A percentile compares a stretch with the other conserved stretches of the same genome.
phyloP scores from a whole-genome alignment of 768 basidiomycete species.

The Leccinum disarticulatum region DNA sequence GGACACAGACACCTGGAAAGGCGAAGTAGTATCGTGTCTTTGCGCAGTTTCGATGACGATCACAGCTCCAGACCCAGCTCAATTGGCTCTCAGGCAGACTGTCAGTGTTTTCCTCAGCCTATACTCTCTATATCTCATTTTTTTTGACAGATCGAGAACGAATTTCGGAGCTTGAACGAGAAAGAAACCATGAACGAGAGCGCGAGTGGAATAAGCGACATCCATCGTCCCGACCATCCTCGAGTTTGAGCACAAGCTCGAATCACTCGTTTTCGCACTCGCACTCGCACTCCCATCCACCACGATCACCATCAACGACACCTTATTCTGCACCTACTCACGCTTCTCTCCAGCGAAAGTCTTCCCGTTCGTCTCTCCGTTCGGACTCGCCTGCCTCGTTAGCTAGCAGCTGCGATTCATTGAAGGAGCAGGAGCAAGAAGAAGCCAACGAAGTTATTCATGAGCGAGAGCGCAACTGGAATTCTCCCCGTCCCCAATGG shows the following conservation, averaged over 20 bases:
- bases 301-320: slow-evolving; percentile 41
- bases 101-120: slow-evolving; percentile 36
- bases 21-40: slow-evolving; percentile 41
- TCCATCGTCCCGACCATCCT: slow-evolving; percentile 41
- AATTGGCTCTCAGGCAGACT: slow-evolving; percentile 48
- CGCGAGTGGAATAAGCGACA: slow-evolving; percentile 55
- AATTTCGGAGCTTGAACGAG: slow-evolving; percentile 41
- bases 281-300: slow-evolving; percentile 36
- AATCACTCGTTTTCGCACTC: slow-evolving; percentile 34
- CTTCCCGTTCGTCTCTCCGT: slow-evolving; percentile 35
- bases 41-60: slow-evolving; percentile 42
- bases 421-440: slow-evolving; percentile 32
- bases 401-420: slow-evolving; percentile 35
- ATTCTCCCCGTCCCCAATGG: slow-evolving; percentile 64
- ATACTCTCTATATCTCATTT: neutral
- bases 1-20: slow-evolving; percentile 18
- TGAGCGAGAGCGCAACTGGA: slow-evolving; percentile 69
- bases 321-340: slow-evolving; percentile 36
- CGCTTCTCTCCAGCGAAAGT: slow-evolving; percentile 33
- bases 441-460: slow-evolving; percentile 39
- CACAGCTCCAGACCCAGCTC: slow-evolving; percentile 46
- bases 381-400: slow-evolving; percentile 45
- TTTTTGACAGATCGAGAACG: slow-evolving; percentile 44
- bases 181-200: slow-evolving; percentile 49
- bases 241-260: slow-evolving; percentile 42